Base-by-base conservation (phyloP, 352 stramenopile genomes). In the Pythium vanterpoolii region DNA sequence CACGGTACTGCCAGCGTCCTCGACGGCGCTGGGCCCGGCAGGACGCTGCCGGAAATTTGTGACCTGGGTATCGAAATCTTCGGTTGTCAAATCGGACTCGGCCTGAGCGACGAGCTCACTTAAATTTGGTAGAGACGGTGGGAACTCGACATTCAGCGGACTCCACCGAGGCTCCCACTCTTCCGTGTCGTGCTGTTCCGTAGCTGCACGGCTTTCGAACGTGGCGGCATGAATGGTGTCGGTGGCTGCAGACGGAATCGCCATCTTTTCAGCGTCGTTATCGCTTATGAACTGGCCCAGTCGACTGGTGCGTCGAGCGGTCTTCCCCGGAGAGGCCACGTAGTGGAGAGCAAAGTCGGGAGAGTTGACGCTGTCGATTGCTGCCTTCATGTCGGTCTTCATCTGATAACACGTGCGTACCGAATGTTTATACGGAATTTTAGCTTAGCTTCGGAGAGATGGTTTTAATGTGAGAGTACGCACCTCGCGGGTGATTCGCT, bases 11-110 rank as follows among this genome's bases (percentile, higher is more conserved):
- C 62, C 66, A 10, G 68, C 67, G 31, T 89, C 79, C 26, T 73
- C 23, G 5, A 84, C 59, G 5, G 76, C 77, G 0, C 51, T 72
- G 1, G 56, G 14, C 3, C 70, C 51, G 8, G 87, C 75, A 3
- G 79, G 71, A 0, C 83, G 79, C 26, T 76, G 60, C 8, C 77
- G 79, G 39, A 92, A 92, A 33, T 72, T 76, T 6, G 68, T 80
- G 3, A 74, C 75, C n/a, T 87, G 62, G 16, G 77, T 65, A 14
- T 77, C 53, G 2, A 40, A 19, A 30, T 66, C 42, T 11, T 56
- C 40, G 0, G 19, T 39, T 0, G 59, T 56, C 11, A 66, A 4
- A 2, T 56, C 50, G 1, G 54, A 60, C 40, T 87, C 73, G 24
- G 73, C 60, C 18, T 77, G 58, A 8, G 63, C 52, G 5, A 79